Evolutionary conservation across 768 basidiomycete species (phyloP).

Genomic region (Lactifluus hygrophoroides): DNA sequence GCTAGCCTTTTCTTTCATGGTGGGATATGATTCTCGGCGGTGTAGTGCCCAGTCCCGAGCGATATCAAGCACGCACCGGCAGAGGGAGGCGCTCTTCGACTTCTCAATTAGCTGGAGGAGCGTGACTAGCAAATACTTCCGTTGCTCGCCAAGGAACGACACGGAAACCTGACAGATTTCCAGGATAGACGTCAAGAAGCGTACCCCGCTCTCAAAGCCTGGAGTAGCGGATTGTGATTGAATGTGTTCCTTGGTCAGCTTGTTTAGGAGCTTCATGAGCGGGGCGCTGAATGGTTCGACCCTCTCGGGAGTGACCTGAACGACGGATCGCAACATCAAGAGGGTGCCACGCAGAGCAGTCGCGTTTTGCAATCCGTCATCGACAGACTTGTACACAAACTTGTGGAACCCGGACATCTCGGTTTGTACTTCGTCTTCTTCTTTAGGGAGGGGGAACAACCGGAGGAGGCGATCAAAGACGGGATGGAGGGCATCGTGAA

Average conservation of each 20-base stretch:
- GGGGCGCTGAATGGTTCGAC: slow-evolving; percentile 70
- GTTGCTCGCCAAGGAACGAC: slow-evolving; percentile 78
- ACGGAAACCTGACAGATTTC: slow-evolving; percentile 80
- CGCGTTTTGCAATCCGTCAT: slow-evolving; percentile 70
- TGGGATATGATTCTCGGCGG: slow-evolving; percentile 77
- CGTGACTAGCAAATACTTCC: slow-evolving; percentile 68
- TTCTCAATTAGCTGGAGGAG: slow-evolving; percentile 82
- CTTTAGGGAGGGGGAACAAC: slow-evolving; percentile 68
- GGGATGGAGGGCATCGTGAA: slow-evolving; percentile 77
- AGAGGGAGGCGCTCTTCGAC: slow-evolving; percentile 71
- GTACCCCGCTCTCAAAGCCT: slow-evolving; percentile 52
- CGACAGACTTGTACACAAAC: slow-evolving; percentile 66
- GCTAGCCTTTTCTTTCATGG: slow-evolving; percentile 91
- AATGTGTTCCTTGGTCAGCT: slow-evolving; percentile 83
- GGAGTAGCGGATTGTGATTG: slow-evolving; percentile 22
- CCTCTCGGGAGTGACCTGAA: slow-evolving; percentile 70
- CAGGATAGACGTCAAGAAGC: slow-evolving; percentile 66
- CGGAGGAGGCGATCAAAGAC: slow-evolving; percentile 75
- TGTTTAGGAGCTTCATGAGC: slow-evolving; percentile 77
- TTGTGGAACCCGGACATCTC: slow-evolving; percentile 69
- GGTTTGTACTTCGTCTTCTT: slow-evolving; percentile 60
- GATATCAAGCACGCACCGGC: slow-evolving; percentile 78
- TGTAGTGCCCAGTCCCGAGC: slow-evolving; percentile 86
- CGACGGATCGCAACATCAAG: slow-evolving; percentile 79
- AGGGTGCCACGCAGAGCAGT: slow-evolving; percentile 70